Conservation (phyloP, 1,139 yeast species). For the Nadsonia starkeyi-henricii region DNA sequence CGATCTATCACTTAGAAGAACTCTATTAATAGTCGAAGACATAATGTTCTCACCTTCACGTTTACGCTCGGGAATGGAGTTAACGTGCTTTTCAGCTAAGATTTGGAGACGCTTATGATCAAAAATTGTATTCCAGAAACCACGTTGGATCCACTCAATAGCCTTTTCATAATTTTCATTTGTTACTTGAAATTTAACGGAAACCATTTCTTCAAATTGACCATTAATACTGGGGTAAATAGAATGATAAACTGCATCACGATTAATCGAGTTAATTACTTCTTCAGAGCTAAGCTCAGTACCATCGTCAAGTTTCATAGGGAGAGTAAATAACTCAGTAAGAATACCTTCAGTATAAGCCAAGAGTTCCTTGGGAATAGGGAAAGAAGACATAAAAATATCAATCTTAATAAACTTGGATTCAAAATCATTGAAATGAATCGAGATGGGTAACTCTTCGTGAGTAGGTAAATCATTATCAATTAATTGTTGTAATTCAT, state of each 20-base stretch:
- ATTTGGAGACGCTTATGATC: slow-evolving; percentile 61
- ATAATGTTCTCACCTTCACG: slow-evolving; percentile 68
- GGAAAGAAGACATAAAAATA: slow-evolving; percentile 48
- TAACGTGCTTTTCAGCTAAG: slow-evolving; percentile 59
- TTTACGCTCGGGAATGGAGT: slow-evolving; percentile 64
- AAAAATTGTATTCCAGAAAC: slow-evolving; percentile 51
- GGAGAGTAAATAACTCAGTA: slow-evolving; percentile 55
- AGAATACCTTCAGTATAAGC: slow-evolving; percentile 53
- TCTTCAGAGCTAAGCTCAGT: slow-evolving; percentile 49
- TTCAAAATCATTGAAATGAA: slow-evolving; percentile 67
- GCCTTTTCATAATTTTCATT: slow-evolving; percentile 50
- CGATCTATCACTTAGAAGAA: slow-evolving; percentile 43
- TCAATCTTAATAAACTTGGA: slow-evolving; percentile 72
- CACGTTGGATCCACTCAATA: slow-evolving; percentile 59
- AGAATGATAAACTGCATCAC: slow-evolving; percentile 42
- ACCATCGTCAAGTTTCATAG: slow-evolving; percentile 54
- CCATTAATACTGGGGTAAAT: slow-evolving; percentile 40
- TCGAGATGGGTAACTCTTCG: slow-evolving; percentile 44
- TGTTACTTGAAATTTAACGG: slow-evolving; percentile 49
- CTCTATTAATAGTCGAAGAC: slow-evolving; percentile 44
- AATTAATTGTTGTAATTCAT: slow-evolving; percentile 18
- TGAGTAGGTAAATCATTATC: slow-evolving; percentile 25
- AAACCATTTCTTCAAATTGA: slow-evolving; percentile 50
- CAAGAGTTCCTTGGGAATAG: slow-evolving; percentile 42
- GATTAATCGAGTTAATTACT: slow-evolving; percentile 57